Conservation (phyloP, 306 rosid species). For the Astragalus membranaceus region DNA sequence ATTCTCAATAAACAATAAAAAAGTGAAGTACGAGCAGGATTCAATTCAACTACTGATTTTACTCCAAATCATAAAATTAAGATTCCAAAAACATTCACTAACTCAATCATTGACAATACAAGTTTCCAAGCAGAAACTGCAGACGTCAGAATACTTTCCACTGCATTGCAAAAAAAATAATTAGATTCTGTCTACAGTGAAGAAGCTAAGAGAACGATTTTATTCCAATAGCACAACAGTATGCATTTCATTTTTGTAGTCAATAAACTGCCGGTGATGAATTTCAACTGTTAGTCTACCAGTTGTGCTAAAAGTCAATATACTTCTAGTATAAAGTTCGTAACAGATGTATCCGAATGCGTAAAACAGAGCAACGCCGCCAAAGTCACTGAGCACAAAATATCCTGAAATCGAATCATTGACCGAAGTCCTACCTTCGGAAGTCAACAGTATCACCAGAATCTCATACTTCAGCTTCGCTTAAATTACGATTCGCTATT, state of each 20-base stretch:
- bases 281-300: conserved; percentile 4
- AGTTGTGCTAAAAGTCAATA: neutral
- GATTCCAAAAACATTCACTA: neutral
- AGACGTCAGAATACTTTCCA: neutral
- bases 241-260: neutral
- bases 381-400: neutral
- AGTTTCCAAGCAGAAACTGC: neutral
- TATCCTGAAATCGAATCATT: neutral
- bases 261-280: neutral
- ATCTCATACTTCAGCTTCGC: conserved; percentile 7
- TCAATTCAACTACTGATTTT: neutral
- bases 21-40: neutral
- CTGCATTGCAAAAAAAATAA: neutral
- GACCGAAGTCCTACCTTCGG: neutral
- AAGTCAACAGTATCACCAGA: neutral
- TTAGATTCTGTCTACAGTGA: neutral
- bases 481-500: neutral
- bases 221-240: neutral
- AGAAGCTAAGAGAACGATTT: conserved; percentile 11
- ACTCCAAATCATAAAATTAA: neutral
- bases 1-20: neutral
- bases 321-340: neutral
- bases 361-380: neutral
- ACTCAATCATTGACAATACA: neutral
- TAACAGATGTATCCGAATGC: neutral